A percentile compares a stretch with the other conserved stretches of the same genome.
Conservation (phyloP, 345 rosid species). For the Pistacia integerrima region DNA sequence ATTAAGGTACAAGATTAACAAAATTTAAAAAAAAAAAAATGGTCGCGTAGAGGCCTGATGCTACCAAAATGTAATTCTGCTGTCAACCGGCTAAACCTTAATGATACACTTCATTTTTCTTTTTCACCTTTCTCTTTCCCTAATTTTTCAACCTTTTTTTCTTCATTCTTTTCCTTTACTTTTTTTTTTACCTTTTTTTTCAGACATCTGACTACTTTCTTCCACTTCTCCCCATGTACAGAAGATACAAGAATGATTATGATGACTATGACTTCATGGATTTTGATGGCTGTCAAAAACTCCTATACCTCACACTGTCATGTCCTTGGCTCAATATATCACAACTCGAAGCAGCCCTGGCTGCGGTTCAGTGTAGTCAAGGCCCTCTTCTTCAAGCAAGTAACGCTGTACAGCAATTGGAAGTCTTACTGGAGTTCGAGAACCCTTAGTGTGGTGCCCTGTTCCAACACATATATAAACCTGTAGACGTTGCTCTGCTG, state of each 20-base stretch:
- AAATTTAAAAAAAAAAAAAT: constrained; percentile 24
- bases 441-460: constrained; percentile 92
- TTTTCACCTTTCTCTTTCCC: constrained; percentile 23
- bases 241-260: constrained; percentile 56
- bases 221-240: constrained; percentile 59
- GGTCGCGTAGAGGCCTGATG: constrained; percentile 29
- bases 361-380: constrained; percentile 84
- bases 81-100: constrained; percentile 40
- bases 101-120: constrained; percentile 41
- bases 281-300: constrained; percentile 43
- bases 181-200: constrained; percentile 9
- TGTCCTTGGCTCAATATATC: constrained; percentile 53
- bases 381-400: constrained; percentile 92
- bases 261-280: constrained; percentile 32
- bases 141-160: background rate
- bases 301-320: constrained; percentile 33
- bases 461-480: constrained; percentile 93
- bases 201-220: constrained; percentile 38
- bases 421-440: constrained; percentile 89
- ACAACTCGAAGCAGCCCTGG: constrained; percentile 94
- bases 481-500: constrained; percentile 83
- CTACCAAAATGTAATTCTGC: constrained; percentile 48
- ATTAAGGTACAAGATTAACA: constrained; percentile 51
- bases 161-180: constrained; percentile 10
- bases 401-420: constrained; percentile 89